Evolutionary conservation across 305 asterid species (phyloP).

Genomic region (Fraxinus latifolia): DNA sequence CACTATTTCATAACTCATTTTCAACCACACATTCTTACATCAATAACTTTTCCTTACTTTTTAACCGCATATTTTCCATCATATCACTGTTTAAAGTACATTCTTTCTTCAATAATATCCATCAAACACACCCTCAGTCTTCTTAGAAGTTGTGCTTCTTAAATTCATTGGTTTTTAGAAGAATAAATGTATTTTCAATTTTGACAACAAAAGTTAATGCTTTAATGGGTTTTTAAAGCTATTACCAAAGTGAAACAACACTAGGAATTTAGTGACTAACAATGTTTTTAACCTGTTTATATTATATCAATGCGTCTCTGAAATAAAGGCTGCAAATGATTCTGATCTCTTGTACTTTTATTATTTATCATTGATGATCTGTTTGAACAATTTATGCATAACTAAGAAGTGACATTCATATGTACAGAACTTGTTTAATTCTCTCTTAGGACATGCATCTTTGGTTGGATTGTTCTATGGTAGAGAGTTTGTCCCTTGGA

Average conservation of each 20-base stretch:
- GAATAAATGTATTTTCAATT: neutral
- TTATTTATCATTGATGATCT: constrained; percentile 3
- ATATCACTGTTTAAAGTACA: no score
- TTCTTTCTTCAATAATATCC: no score
- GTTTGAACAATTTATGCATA: neutral
- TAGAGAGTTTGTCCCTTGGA: neutral
- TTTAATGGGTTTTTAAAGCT: neutral
- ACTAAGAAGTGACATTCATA: neutral
- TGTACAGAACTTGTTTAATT: neutral
- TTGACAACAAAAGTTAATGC: neutral
- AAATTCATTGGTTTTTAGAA: neutral
- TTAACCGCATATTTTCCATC: no score
- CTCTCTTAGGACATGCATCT: neutral
- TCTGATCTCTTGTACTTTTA: neutral
- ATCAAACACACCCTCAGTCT: no score
- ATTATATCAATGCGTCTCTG: neutral
- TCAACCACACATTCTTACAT: no score
- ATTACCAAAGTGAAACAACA: neutral
- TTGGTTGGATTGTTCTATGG: neutral
- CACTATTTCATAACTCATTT: no score
- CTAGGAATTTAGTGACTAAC: neutral
- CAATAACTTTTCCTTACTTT: no score
- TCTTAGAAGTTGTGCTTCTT: neutral
- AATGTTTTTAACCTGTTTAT: neutral
- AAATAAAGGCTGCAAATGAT: neutral